Conservation (phyloP, 2,329 filamentous ascomycete species). For the Aspergillus quadrilineatus region DNA sequence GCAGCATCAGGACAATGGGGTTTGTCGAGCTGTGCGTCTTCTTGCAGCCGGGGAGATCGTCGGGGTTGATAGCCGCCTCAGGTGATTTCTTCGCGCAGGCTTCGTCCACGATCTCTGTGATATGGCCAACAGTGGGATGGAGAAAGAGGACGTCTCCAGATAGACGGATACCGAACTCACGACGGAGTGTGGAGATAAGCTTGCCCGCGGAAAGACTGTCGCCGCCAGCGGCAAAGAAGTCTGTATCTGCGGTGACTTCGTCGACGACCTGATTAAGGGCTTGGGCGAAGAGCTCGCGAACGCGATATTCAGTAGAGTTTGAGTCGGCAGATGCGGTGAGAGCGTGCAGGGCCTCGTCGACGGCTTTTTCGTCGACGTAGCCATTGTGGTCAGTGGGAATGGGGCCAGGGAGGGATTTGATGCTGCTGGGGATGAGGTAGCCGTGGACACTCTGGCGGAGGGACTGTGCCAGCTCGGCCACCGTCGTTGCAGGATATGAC, state of each 20-base stretch:
- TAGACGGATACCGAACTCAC: constrained; percentile 50
- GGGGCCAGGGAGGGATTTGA: constrained; percentile 36
- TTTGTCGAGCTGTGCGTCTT: constrained; percentile 48
- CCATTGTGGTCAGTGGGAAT: constrained; percentile 36
- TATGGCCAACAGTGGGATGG: constrained; percentile 45
- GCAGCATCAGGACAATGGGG: constrained; percentile 49
- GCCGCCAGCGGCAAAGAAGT: constrained; percentile 56
- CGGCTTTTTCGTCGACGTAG: constrained; percentile 34
- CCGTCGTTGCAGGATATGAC: not conserved
- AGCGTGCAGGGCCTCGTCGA: constrained; percentile 27
- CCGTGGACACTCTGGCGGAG: constrained; percentile 23
- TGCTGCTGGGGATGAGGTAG: constrained; percentile 41
- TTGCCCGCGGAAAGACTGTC: constrained; percentile 56
- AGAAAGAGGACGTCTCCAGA: constrained; percentile 55
- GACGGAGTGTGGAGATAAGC: constrained; percentile 53
- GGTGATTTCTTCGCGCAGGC: constrained; percentile 4
- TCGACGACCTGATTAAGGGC: constrained; percentile 43
- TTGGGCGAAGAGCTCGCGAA: constrained; percentile 48
- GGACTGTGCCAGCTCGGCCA: not conserved
- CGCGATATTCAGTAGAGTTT: constrained; percentile 36
- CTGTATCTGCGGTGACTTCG: constrained; percentile 44
- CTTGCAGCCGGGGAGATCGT: constrained; percentile 30
- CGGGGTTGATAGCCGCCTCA: not conserved
- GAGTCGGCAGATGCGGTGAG: constrained; percentile 9
- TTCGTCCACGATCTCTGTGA: constrained; percentile 28